Conservation (phyloP, 164 flowering plant genomes). For the Brasenia schreberi region DNA sequence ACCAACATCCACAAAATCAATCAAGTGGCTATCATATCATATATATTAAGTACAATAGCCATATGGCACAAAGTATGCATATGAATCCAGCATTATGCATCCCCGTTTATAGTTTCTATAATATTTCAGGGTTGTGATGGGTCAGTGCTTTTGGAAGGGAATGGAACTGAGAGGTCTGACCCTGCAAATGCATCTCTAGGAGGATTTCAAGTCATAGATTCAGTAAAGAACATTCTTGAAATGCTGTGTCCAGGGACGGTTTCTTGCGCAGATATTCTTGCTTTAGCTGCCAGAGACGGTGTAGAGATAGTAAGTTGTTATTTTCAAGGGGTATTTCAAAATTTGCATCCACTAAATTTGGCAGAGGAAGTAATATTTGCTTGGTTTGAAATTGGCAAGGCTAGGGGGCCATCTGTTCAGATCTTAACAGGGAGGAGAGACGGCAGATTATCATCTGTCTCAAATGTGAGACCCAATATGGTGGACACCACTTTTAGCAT, state of each 20-base stretch:
- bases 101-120: background rate
- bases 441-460: conserved; percentile 40
- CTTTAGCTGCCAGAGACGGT: conserved; percentile 73
- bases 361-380: background rate
- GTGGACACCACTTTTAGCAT: conserved; percentile 62
- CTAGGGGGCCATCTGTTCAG: conserved; percentile 59
- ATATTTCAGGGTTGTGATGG: conserved; percentile 73
- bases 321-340: background rate
- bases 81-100: background rate
- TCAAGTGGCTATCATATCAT: background rate
- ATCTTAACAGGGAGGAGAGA: conserved; percentile 66
- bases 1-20: background rate
- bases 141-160: conserved; percentile 59
- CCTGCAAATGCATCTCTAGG: conserved; percentile 64
- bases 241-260: conserved; percentile 59
- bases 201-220: conserved; percentile 54
- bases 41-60: background rate
- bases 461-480: conserved; percentile 62
- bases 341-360: background rate
- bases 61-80: background rate
- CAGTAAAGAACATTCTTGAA: conserved; percentile 53
- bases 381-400: conserved; percentile 11
- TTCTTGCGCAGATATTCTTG: conserved; percentile 76
- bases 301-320: conserved; percentile 36
- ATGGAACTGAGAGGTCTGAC: conserved; percentile 49